Conservation (phyloP, 257 asterid species). For the Solanum pennellii region DNA sequence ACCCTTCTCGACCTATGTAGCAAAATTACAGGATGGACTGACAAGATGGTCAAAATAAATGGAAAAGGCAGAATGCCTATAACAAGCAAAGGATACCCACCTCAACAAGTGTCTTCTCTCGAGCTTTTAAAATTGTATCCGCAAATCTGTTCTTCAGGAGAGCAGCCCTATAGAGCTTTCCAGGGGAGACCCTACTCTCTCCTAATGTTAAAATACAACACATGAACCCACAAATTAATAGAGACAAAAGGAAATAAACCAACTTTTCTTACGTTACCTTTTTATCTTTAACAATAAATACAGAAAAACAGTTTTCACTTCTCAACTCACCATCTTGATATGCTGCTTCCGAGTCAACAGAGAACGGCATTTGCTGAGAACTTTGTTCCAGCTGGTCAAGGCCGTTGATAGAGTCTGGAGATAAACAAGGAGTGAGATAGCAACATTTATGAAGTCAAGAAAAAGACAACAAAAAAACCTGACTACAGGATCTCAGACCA, state of each 20-base stretch:
- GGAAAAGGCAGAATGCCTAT: not conserved
- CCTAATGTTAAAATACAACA: constrained; percentile 20
- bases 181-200: constrained; percentile 66
- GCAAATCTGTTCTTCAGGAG: constrained; percentile 57
- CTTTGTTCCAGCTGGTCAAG: constrained; percentile 49
- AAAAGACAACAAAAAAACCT: not conserved
- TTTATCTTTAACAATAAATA: not conserved
- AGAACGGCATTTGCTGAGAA: constrained; percentile 35
- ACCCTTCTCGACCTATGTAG: constrained; percentile 50
- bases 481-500: not conserved
- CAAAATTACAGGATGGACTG: not conserved
- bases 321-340: constrained; percentile 50
- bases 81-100: constrained; percentile 15
- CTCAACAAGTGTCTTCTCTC: constrained; percentile 68
- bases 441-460: not conserved
- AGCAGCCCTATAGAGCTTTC: constrained; percentile 82
- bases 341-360: constrained; percentile 51
- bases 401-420: constrained; percentile 52
- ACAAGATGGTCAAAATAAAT: not conserved
- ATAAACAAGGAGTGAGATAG: not conserved
- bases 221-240: not conserved
- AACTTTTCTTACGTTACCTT: not conserved
- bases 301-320: not conserved
- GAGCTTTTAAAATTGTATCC: constrained; percentile 88
- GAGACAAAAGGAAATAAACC: not conserved